Base-by-base conservation (phyloP, 2,329 filamentous ascomycete genomes). In the Diaporthe nobilis region DNA sequence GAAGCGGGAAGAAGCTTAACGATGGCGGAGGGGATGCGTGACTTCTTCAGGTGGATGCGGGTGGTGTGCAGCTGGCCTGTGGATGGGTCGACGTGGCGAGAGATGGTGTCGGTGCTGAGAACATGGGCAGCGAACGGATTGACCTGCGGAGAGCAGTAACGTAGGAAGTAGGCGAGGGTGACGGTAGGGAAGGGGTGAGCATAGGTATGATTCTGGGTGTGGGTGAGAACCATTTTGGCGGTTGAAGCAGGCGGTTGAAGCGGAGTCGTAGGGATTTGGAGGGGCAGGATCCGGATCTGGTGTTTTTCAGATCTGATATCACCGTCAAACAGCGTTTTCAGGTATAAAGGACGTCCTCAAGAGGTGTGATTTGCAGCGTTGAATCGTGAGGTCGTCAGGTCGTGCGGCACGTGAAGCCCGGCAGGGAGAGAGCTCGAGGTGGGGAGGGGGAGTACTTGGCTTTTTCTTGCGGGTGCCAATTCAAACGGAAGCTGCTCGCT, bases 151-250 rank as follows among this genome's bases (percentile, higher is more conserved):
- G 89, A 91, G 76, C 94, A 95, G 85, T 97, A 97, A 79, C 94
- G 94, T 68, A 97, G 92, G 86, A 96, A 97, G 89, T 95, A 97
- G 86, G 94, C 94, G 84, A 97, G 92, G 67, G 94, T 95, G 77
- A 97, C 94, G 83, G 94, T 94, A 77, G 94, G 92, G 86, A 96
- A 96, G 67, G 94, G 93, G 85, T 96, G 95, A 78, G 92, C 89
- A 88, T 96, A 95, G 81, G 89, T 91, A 83, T 94, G 93, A 85
- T 90, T 91, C 80, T 91, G 92, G 72, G 90, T 90, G 83, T 91
- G 90, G 9, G 89, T 90, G 85, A 92, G 89, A 78, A 92, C 90
- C 90, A 92, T 92, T 74, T 82, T 88, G 81, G 78, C 82, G 73
- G 31, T 51, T 49, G 72, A n/a, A 22, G 39, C 60, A 8, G 39